A percentile compares a stretch with the other conserved stretches of the same genome.
phyloP scores from a whole-genome alignment of 2,329 filamentous ascomycete species.

The Aureobasidium subglaciale region DNA sequence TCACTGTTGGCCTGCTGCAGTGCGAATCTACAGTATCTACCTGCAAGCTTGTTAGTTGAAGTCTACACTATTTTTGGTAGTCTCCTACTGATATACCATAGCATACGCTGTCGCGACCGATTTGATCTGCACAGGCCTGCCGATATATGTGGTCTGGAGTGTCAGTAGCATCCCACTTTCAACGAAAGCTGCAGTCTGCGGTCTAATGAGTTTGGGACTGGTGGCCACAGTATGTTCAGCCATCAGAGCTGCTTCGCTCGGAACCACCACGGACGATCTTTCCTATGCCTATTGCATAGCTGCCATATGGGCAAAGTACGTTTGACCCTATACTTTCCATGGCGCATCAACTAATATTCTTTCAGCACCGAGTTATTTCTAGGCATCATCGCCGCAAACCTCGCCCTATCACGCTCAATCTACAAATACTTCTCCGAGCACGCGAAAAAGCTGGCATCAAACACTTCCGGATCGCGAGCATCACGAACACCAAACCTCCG shows the following conservation, averaged over 20 bases:
- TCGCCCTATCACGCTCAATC: slow-evolving; percentile 19
- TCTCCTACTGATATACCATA: slow-evolving; percentile 10
- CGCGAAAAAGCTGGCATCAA: background rate
- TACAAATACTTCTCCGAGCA: slow-evolving; percentile 11
- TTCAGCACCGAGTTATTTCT: slow-evolving; percentile 24
- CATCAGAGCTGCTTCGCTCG: slow-evolving; percentile 22
- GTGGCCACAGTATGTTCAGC: slow-evolving; percentile 22
- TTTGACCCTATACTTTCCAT: too few species aligned
- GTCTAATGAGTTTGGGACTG: slow-evolving; percentile 24
- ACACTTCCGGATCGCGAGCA: background rate
- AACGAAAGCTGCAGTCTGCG: slow-evolving; percentile 24
- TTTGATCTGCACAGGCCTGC: slow-evolving; percentile 23
- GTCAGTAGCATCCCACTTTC: slow-evolving; percentile 20
- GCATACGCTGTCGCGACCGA: slow-evolving; percentile 25
- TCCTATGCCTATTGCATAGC: slow-evolving; percentile 24
- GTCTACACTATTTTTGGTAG: background rate
- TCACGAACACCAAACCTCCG: background rate
- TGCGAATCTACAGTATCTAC: slow-evolving; percentile 26
- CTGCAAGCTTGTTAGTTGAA: slow-evolving; percentile 22
- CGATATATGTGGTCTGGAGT: slow-evolving; percentile 23
- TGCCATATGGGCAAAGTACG: slow-evolving; percentile 22
- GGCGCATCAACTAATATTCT: background rate
- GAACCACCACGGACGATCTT: slow-evolving; percentile 22
- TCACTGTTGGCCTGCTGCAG: slow-evolving; percentile 23
- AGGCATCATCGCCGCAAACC: slow-evolving; percentile 26